Evolutionary conservation across 768 basidiomycete genomes (phyloP), one percentile per base, ranked within the genome.

Genomic region (Russula sp.): DNA sequence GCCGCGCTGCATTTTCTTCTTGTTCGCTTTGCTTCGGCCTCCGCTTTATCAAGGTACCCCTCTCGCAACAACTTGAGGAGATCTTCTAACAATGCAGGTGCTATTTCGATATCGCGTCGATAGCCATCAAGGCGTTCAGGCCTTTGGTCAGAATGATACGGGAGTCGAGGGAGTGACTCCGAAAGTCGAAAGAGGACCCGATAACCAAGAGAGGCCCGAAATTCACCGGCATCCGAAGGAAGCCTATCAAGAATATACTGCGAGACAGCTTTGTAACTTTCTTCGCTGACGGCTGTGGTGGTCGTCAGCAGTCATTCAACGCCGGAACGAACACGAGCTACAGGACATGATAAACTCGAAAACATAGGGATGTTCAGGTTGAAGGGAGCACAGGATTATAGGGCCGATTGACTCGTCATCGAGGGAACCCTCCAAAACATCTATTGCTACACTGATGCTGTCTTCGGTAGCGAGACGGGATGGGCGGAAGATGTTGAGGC

Each of bases 301-400:
- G 46, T 40, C 0, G 11, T 65, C 32, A 65, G 30, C 4, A 8
- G 20, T 8, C 20, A 8, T n/a, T 30, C 26, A 16, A 9, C 1
- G 11, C 8, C 9, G 11, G 14, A 48, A 18, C 14, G 26, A 38
- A 44, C 5, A 3, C 5, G 9, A 5, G 16, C 55, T 30, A 65
- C 64, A 34, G 11, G 59, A 61, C 28, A 65, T 10, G 5, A 65
- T 65, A 42, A 65, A 65, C 32, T 65, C 64, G 7, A 65, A 57
- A 11, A 40, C 55, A 28, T 61, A 57, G 18, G 59, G 64, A 6
- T 46, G 34, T 3, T 44, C 49, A 0, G 49, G 60, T 14, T 51
- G 60, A 30, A 65, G 10, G 34, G 64, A 51, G 8, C 49, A 32
- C 16, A 11, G 24, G 26, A 65, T 51, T 30, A 65, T 61, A 3